Base-by-base conservation (phyloP, 2,329 filamentous ascomycete genomes). In the Chaetothyriales sp. region DNA sequence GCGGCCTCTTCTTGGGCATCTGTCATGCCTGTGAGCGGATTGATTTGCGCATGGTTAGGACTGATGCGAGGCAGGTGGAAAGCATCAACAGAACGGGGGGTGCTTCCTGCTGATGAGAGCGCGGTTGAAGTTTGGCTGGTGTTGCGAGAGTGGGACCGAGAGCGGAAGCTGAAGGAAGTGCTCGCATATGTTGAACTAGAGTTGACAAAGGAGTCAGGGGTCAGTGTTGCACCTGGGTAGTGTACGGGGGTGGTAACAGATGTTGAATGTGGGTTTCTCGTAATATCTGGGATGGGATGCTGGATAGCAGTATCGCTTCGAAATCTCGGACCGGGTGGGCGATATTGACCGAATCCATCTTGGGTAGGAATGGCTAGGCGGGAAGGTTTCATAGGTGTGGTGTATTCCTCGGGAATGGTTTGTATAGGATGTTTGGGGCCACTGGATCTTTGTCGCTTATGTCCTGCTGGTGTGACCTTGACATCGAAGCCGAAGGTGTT, bases 11-110 rank as follows among this genome's bases (percentile, higher is more conserved):
- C 86, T 56, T 87, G 84, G 2, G 76, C 77, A 51, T 78, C 75
- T 46, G 78, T 75, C 47, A 81, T 78, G 48, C 87, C 84, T 8
- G 70, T 74, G 44, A 78, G 64, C 6, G 72, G 69, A 46, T 73
- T 73, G 44, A 75, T 74, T 43, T 75, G 72, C 72, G 69, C 49
- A 72, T 65, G 20, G 66, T 71, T 25, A 70, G 66, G 18, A 66
- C 69, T 51, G 70, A 62, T 59, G 61, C 60, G 66, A 56, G 73
- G 70, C 0, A 81, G 80, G 1, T 73, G 75, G 63, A 92, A 93
- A 0, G 85, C 86, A 60, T 94, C 87, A 44, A 83, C 84, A 6
- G 86, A 93, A 20, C 85, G 80, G 45, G 87, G 86, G 0, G 86
- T 93, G n/a, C 75, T 75, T 3, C 68, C 56, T 69, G 79, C 50